Percentiles rank a stretch among this genome's conserved stretches.
phyloP scores from a whole-genome alignment of 148 eudicot genomes.

The Pharnaceum exiguum region DNA sequence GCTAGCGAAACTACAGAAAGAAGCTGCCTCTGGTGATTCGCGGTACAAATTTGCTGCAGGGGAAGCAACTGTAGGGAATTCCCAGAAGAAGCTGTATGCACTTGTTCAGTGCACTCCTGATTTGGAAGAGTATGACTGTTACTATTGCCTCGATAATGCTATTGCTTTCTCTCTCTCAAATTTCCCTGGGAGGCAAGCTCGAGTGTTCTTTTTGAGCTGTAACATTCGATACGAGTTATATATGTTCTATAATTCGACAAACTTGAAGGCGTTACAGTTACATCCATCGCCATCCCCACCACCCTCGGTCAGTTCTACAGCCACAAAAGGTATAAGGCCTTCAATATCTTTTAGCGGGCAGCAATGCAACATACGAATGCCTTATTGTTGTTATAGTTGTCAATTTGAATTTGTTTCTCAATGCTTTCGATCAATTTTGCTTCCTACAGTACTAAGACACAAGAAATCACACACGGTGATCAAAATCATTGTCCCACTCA shows the following conservation, averaged over 20 bases:
- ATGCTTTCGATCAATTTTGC: background rate
- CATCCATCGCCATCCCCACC: background rate
- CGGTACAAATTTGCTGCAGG: slow-evolving; percentile 30
- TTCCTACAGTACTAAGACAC: slow-evolving; percentile 7
- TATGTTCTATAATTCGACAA: slow-evolving; percentile 12
- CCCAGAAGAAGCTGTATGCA: slow-evolving; percentile 9
- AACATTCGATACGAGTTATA: slow-evolving; percentile 22
- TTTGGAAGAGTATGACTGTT: slow-evolving; percentile 17
- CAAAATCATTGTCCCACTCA: background rate
- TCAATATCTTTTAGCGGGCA: no score
- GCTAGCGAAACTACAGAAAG: slow-evolving; percentile 11
- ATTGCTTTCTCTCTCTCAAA: background rate
- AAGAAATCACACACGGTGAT: slow-evolving; percentile 3
- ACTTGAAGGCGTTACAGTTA: background rate
- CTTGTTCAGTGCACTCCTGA: slow-evolving; percentile 55
- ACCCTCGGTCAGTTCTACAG: background rate
- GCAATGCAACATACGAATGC: background rate
- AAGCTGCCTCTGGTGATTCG: slow-evolving; percentile 29
- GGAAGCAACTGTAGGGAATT: background rate
- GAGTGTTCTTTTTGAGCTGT: slow-evolving; percentile 27
- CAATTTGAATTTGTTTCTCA: background rate
- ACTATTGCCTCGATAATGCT: slow-evolving; percentile 23
- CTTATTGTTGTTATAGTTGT: background rate
- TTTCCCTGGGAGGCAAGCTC: slow-evolving; percentile 7
- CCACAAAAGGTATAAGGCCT: slow-evolving; percentile 4